phyloP scores from a whole-genome alignment of 768 basidiomycete genomes.

The Scleroderma bovista region DNA sequence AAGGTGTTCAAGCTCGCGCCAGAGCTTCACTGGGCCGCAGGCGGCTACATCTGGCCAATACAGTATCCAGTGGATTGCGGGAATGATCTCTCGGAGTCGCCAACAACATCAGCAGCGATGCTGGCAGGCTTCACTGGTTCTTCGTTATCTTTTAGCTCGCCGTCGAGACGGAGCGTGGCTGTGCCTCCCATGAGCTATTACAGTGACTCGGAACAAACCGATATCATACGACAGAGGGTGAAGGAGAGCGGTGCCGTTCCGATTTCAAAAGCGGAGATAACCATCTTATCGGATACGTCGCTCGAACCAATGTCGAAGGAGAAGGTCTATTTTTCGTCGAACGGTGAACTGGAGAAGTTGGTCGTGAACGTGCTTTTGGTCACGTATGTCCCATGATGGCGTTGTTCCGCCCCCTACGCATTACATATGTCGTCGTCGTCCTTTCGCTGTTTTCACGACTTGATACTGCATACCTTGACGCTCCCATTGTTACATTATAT shows the following conservation, averaged over 20 bases:
- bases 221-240: constrained; percentile 47
- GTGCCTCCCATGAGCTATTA: constrained; percentile 44
- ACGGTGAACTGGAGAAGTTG: constrained; percentile 64
- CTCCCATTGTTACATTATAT: background rate
- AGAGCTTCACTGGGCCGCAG: constrained; percentile 76
- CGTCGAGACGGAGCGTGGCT: constrained; percentile 22
- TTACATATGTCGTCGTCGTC: background rate
- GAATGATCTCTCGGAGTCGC: constrained; percentile 35
- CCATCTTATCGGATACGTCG: constrained; percentile 50
- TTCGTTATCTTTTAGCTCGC: constrained; percentile 8
- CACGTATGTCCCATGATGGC: constrained; percentile 54
- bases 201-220: constrained; percentile 31
- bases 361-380: constrained; percentile 74
- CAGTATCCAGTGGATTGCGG: constrained; percentile 64
- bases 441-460: background rate
- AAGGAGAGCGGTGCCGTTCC: constrained; percentile 65
- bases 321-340: constrained; percentile 62
- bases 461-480: background rate
- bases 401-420: background rate
- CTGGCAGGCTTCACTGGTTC: constrained; percentile 20
- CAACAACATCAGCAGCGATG: constrained; percentile 13
- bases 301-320: constrained; percentile 51
- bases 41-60: constrained; percentile 76
- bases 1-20: constrained; percentile 71
- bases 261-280: constrained; percentile 57